Base-by-base conservation (phyloP, 2,329 filamentous ascomycete species). In the Fusarium verrucosum region DNA sequence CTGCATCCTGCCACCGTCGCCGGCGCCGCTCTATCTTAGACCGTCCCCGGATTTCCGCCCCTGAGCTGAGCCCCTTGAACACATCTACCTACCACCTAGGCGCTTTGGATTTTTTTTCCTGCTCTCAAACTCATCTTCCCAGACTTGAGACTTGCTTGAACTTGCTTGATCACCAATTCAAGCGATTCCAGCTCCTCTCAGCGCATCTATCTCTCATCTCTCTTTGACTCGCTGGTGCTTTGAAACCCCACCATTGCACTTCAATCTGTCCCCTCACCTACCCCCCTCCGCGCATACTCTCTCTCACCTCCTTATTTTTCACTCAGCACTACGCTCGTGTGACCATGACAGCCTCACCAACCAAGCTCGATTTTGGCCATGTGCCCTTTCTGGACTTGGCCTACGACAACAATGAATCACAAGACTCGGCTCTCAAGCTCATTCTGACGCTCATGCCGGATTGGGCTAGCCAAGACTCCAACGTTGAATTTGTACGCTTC, bases 401-500 rank as follows among this genome's bases (percentile, higher is more conserved):
- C 69, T 97, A 96, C 83, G 89, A 92, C 77, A 87, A 87, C 76
- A 81, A 86, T 68, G 88, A 96, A 75, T 90, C 91, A 26, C 86
- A 94, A 66, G 83, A 86, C 56, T 96, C 94, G 19, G 94, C 94
- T 50, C 83, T 91, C 62, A 85, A 86, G 65, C 87, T 99, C 65
- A 89, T 97, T 72, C 82, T 92, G 69, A 86, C 91, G 25, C 83
- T 97, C 62, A 86, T 89, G 58, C 94, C 94, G 11, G 88, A 96
- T 71, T 99, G 95, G 95, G 84, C 88, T 68, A 84, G 85, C 43
- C 81, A 85, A 32, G 87, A 89, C 66, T 90, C 91, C 55, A 86
- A 89, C 38, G 85, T 99, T 71, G 89, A 95, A 73, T 92, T 98
- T 74, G 85, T 92, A 68, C 89, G 91, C 66, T 99, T 98, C 81